Base-by-base conservation (phyloP, 306 rosid species). In the Quercus parvula region DNA sequence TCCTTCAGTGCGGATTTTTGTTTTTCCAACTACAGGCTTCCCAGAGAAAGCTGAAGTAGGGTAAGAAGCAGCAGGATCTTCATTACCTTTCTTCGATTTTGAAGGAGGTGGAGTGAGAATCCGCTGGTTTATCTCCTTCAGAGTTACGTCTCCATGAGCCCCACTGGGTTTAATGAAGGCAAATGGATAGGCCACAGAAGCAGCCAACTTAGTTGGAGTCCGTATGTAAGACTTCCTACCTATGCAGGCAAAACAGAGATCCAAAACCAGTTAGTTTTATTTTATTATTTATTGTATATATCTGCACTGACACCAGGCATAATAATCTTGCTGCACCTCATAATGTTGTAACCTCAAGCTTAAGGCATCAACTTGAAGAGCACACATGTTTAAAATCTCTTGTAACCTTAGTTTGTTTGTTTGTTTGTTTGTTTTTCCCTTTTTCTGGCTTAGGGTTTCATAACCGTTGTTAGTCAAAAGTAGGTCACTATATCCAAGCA, bases 1-100 rank as follows among this genome's bases (percentile, higher is more conserved):
- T 15, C 98, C 97, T 85, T 92, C 97, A 0, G 93, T 94, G 81
- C 81, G 97, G 44, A 94, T 92, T 79, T 91, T 94, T 6, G 94
- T 94, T 82, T 94, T 91, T 10, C 94, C 97, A 81, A 94, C 98
- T 1, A 94, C 97, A 1, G 98, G 97, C 85, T 94, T 94, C 74
- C 98, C 98, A 1, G 98, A 92, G 78, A 94, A 92, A 35, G 97
- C 97, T 24, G 98, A 94, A 81, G 89, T 94, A 35, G 94, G 98
- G 78, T 77, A 94, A 59, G 79, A 54, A 66, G 84, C 71, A 41
- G 67, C 49, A 22, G 90, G 93, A 68, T 92, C 97, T 77, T 90
- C 98, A 8, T 19, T 31, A 44, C 58, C 73, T 79, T 82, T 81
- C 84, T 88, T 88, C 1, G 86, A 56, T 77, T 90, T 91, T 54